A percentile compares a stretch with the other conserved stretches of the same genome.
phyloP scores from a whole-genome alignment of 768 basidiomycete species.

The Rhizopogon sp. region DNA sequence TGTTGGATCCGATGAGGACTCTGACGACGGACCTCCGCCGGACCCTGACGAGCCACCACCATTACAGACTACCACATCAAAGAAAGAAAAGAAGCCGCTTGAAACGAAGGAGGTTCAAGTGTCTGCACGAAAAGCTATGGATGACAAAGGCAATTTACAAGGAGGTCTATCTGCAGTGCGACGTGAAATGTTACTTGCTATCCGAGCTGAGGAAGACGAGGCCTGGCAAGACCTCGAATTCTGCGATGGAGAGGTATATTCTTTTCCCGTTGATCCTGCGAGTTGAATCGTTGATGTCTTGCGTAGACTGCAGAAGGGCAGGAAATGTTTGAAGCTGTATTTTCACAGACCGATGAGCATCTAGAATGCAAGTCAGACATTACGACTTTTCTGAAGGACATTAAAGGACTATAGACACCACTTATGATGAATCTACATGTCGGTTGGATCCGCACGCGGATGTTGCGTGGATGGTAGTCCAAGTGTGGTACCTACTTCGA shows the following conservation, averaged over 20 bases:
- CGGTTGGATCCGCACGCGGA: background rate
- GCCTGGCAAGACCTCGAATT: conserved; percentile 67
- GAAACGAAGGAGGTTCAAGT: conserved; percentile 77
- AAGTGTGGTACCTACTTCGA: background rate
- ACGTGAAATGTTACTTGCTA: conserved; percentile 72
- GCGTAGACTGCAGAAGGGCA: conserved; percentile 56
- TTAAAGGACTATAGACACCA: conserved; percentile 41
- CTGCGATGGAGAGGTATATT: conserved; percentile 54
- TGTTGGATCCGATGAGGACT: conserved; percentile 60
- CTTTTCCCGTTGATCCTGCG: background rate
- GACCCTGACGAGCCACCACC: conserved; percentile 70
- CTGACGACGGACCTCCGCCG: conserved; percentile 73
- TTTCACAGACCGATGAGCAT: conserved; percentile 49
- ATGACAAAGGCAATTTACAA: conserved; percentile 55
- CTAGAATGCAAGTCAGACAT: conserved; percentile 54
- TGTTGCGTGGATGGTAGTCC: background rate
- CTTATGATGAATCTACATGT: background rate
- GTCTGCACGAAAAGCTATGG: conserved; percentile 57
- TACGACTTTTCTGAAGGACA: conserved; percentile 52
- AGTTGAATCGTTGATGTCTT: conserved; percentile 5
- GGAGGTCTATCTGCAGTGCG: conserved; percentile 67
- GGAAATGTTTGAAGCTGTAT: conserved; percentile 53
- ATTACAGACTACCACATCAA: conserved; percentile 24
- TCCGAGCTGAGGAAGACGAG: conserved; percentile 76
- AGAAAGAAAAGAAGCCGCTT: conserved; percentile 56